Base-by-base conservation (phyloP, 805 yeast genomes). In the Suhomyces xylopsoci region DNA sequence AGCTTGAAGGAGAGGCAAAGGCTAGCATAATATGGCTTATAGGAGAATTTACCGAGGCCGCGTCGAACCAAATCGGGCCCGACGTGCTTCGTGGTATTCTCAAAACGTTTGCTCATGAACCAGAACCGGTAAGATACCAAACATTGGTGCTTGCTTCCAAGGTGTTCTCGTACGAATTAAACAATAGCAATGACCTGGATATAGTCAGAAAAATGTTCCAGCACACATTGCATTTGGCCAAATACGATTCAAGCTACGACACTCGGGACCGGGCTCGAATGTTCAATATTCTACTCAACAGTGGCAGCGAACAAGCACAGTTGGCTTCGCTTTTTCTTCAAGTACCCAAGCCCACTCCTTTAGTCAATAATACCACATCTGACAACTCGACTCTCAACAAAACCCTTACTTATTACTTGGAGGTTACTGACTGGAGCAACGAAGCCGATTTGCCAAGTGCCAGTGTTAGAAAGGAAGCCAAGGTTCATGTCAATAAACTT, bases 1-100 rank as follows among this genome's bases (percentile, higher is more conserved):
- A 52, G 17, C 50, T 69, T n/a, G 71, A 66, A 15, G 58, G 64
- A 19, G 72, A 67, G 15, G 96, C 98, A 0, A 82, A 84, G 58
- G 90, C 96, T 1, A 87, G 93, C 46, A 84, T 92, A 9, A 78
- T 93, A 6, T 94, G 98, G 98, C 76, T 93, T 8, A 80, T 93
- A 49, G 97, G 98, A 4, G 97, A 94, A 62, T 86, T 85, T 63
- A 77, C 85, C 0, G 64, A 58, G 28, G 60, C 62, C 9, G 64
- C 67, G 19, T 53, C 65, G 24, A 73, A 71, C 40, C 56, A 64
- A 24, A 67, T 88, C 48, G 85, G 92, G 3, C 92, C 96, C 0
- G 97, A 93, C 63, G 80, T 90, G 2, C 70, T 90, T 51, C 76
- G 97, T 50, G 69, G 72, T 12, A 68, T 88, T 38, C 66, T 85